Percentiles rank a stretch among this genome's conserved stretches.
Evolutionary conservation across 2,329 filamentous ascomycete species (phyloP).

Genomic region (Gremmenia infestans): DNA sequence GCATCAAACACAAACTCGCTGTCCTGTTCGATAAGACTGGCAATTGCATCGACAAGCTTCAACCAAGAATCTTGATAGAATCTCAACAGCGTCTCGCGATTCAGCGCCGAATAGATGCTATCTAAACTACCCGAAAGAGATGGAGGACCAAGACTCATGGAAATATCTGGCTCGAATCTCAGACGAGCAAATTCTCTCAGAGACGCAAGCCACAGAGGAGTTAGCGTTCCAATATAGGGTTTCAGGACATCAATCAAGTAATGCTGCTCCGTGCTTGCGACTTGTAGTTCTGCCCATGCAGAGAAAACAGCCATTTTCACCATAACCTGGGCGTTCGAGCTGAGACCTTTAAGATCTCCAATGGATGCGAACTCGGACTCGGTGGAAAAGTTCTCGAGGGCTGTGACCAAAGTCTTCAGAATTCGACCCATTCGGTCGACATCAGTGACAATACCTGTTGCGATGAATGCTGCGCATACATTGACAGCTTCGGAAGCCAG

Average conservation of each 20-base stretch:
- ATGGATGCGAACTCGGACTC: slow-evolving; percentile 80
- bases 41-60: slow-evolving; percentile 93
- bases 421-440: slow-evolving; percentile 99
- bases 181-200: slow-evolving; percentile 89
- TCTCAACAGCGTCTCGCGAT: slow-evolving; percentile 84
- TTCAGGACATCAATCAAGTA: slow-evolving; percentile 86
- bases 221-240: slow-evolving; percentile 83
- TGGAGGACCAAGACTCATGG: slow-evolving; percentile 77
- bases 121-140: slow-evolving; percentile 82
- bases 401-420: slow-evolving; percentile 84
- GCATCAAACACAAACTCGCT: slow-evolving; percentile 98
- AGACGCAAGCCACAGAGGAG: slow-evolving; percentile 90
- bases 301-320: slow-evolving; percentile 96
- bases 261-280: slow-evolving; percentile 85
- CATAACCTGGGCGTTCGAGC: slow-evolving; percentile 96
- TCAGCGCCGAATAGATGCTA: slow-evolving; percentile 89
- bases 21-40: slow-evolving; percentile 94
- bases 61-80: slow-evolving; percentile 99
- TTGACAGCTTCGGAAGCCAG: slow-evolving; percentile 93
- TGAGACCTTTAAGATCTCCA: slow-evolving; percentile 86
- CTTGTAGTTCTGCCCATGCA: slow-evolving; percentile 94
- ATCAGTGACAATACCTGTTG: slow-evolving; percentile 94
- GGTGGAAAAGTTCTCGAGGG: slow-evolving; percentile 84
- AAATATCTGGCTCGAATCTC: slow-evolving; percentile 95
- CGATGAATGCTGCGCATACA: slow-evolving; percentile 96